phyloP scores from a whole-genome alignment of 148 eudicot genomes.

The Salicornia ramosissima region DNA sequence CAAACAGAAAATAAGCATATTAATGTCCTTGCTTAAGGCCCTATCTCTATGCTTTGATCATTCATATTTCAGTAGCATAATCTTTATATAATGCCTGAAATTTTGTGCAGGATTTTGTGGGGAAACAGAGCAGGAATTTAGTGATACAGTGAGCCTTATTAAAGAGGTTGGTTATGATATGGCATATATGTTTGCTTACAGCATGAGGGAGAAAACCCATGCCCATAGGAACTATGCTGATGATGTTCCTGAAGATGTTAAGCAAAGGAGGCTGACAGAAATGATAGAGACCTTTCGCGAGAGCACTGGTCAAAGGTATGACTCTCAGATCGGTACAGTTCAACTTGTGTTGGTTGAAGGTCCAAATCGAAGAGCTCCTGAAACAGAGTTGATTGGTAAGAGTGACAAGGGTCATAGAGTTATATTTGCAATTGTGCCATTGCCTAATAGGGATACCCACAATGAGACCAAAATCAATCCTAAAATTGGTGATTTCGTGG shows the following conservation, averaged over 20 bases:
- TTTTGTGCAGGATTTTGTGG: slow-evolving; percentile 75
- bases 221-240: slow-evolving; percentile 86
- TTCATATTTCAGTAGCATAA: background rate
- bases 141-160: slow-evolving; percentile 71
- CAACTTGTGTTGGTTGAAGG: slow-evolving; percentile 96
- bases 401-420: slow-evolving; percentile 92
- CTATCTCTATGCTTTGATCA: background rate
- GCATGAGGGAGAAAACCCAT: slow-evolving; percentile 99
- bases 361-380: slow-evolving; percentile 90
- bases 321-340: slow-evolving; percentile 67
- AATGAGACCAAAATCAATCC: slow-evolving; percentile 47
- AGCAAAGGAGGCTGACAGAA: slow-evolving; percentile 85
- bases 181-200: slow-evolving; percentile 99
- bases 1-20: too few species aligned
- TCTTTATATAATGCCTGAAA: background rate
- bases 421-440: slow-evolving; percentile 38
- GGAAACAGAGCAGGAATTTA: slow-evolving; percentile 82
- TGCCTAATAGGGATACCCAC: slow-evolving; percentile 40
- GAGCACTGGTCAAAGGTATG: slow-evolving; percentile 79
- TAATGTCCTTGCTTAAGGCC: background rate
- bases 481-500: slow-evolving; percentile 70
- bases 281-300: slow-evolving; percentile 81
- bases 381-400: slow-evolving; percentile 87
- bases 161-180: slow-evolving; percentile 83
- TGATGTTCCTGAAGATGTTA: slow-evolving; percentile 74